Conservation (phyloP, 768 basidiomycete genomes). For the Dioszegia crocea region DNA sequence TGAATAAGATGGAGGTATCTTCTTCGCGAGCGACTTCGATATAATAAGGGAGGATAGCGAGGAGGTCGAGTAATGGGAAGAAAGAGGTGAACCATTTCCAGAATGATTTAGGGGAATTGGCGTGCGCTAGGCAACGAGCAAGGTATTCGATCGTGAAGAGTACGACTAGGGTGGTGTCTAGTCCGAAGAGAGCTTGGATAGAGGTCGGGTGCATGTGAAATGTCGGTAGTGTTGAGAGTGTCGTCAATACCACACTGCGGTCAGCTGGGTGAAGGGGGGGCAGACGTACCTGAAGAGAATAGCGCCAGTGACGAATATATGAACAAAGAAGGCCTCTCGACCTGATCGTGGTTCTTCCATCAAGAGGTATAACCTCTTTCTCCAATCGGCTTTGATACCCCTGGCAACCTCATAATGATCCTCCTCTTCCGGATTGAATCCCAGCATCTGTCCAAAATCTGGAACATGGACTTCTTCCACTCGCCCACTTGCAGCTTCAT, state of each 20-base stretch:
- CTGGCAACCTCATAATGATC: constrained; percentile 45
- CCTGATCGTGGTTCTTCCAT: constrained; percentile 78
- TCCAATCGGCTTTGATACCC: constrained; percentile 54
- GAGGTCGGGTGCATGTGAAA: constrained; percentile 54
- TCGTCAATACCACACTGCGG: constrained; percentile 47
- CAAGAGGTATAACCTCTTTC: constrained; percentile 63
- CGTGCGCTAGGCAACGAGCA: constrained; percentile 55
- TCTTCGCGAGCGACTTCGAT: constrained; percentile 76
- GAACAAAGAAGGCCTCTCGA: constrained; percentile 67
- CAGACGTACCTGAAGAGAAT: constrained; percentile 57
- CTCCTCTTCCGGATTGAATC: constrained; percentile 43
- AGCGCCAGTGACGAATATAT: constrained; percentile 64
- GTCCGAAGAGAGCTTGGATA: constrained; percentile 73
- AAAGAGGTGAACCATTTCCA: constrained; percentile 54
- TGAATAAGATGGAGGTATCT: constrained; percentile 82
- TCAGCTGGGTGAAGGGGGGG: not conserved
- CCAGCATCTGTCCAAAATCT: constrained; percentile 45
- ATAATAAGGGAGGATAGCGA: constrained; percentile 84
- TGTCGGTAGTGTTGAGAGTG: constrained; percentile 49
- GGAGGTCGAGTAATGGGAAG: constrained; percentile 77
- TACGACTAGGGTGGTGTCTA: constrained; percentile 77
- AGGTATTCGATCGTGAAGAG: constrained; percentile 76
- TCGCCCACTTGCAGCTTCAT: constrained; percentile 5
- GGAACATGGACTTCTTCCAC: constrained; percentile 44
- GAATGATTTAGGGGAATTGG: constrained; percentile 65